Evolutionary conservation across 2,329 filamentous ascomycete genomes (phyloP).

Genomic region (Hymenotorrendiella dingleyae): DNA sequence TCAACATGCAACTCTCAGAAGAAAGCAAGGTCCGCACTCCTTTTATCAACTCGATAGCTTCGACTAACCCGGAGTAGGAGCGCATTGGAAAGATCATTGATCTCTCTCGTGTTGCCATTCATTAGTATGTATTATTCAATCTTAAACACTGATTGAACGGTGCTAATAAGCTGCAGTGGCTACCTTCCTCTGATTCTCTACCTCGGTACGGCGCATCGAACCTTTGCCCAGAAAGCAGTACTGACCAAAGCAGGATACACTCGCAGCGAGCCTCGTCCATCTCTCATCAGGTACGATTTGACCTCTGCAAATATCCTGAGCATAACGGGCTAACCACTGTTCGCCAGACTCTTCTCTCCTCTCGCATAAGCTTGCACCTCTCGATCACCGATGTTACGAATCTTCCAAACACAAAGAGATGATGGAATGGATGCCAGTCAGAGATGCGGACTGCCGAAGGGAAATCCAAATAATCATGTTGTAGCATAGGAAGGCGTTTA

Average conservation of each 20-base stretch:
- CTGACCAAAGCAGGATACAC: conserved; percentile 66
- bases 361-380: conserved; percentile 44
- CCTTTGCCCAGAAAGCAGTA: conserved; percentile 4
- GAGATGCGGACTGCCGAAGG: no score
- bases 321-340: conserved; percentile 22
- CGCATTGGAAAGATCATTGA: conserved; percentile 97
- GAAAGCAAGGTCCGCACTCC: conserved; percentile 75
- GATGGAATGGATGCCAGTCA: neutral
- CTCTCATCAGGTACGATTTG: conserved; percentile 58
- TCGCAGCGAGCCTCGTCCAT: conserved; percentile 84
- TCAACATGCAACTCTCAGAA: conserved; percentile 64
- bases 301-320: neutral
- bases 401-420: conserved; percentile 3
- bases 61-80: conserved; percentile 56
- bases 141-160: neutral
- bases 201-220: conserved; percentile 58
- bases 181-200: conserved; percentile 97
- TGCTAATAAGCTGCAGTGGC: conserved; percentile 56
- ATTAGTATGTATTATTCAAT: conserved; percentile 65
- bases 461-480: conserved; percentile 11
- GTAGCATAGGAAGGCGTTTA: conserved; percentile 28
- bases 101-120: conserved; percentile 84
- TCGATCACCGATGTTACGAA: conserved; percentile 8
- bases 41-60: conserved; percentile 1
- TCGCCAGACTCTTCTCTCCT: conserved; percentile 53